These are phyloP conservation scores for Vickermania ingenoplastis DNA, from an alignment of 208 protist species.

Conservation along the genomic window DNA sequence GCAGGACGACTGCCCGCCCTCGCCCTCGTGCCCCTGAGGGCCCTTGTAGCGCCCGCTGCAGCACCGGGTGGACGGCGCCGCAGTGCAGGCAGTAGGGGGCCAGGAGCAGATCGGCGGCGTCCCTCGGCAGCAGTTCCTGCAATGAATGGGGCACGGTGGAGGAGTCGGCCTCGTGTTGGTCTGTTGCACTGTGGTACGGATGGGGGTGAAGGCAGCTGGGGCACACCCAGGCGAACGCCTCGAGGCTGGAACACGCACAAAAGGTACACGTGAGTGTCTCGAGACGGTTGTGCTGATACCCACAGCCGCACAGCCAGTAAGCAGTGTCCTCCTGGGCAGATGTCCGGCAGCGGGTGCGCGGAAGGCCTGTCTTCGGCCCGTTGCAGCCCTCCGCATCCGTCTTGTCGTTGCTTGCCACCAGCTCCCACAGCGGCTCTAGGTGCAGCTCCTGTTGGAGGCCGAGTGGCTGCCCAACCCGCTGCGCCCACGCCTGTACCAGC, in stretches of 20 bases:
- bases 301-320: not conserved
- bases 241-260: not conserved
- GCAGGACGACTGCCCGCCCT: too few relatives aligned
- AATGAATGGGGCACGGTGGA: too few relatives aligned
- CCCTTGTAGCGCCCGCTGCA: not conserved
- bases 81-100: not conserved
- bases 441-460: not conserved
- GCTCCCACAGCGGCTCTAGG: not conserved
- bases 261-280: not conserved
- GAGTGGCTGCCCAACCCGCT: not conserved
- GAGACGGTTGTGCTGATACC: not conserved
- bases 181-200: too few relatives aligned
- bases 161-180: too few relatives aligned
- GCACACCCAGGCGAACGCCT: not conserved
- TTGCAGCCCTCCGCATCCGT: not conserved
- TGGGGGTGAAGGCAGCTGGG: too few relatives aligned
- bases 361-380: not conserved
- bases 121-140: too few relatives aligned
- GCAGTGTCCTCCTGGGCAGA: not conserved
- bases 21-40: too few relatives aligned
- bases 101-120: too few relatives aligned
- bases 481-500: not conserved
- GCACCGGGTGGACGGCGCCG: not conserved
- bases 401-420: not conserved
- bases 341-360: too few relatives aligned